phyloP scores from a whole-genome alignment of 345 rosid genomes.

The Euclidium syriacum region DNA sequence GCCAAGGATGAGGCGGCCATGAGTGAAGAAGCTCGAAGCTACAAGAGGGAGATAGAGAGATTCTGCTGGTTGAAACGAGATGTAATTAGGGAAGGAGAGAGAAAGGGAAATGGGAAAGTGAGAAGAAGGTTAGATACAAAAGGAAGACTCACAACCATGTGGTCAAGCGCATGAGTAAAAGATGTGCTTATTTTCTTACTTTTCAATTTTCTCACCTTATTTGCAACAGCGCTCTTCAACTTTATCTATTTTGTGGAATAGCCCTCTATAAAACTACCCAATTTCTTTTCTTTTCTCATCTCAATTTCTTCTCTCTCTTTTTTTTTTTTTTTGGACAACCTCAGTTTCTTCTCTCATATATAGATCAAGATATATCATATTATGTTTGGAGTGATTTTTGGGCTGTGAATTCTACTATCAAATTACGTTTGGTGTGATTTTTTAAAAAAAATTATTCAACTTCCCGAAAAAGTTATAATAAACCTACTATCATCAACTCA shows the following conservation, averaged over 20 bases:
- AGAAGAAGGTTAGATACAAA: constrained; percentile 22
- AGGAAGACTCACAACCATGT: constrained; percentile 13
- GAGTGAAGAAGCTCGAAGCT: constrained; percentile 28
- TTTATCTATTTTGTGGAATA: not conserved
- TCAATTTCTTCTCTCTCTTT: too few species aligned
- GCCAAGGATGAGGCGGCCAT: constrained; percentile 26
- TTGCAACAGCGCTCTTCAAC: not conserved
- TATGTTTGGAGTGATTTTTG: too few species aligned
- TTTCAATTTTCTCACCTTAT: not conserved
- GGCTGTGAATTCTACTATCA: too few species aligned
- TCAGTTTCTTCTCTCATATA: too few species aligned
- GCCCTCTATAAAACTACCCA: not conserved
- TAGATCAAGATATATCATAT: too few species aligned
- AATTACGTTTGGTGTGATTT: too few species aligned
- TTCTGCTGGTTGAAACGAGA: constrained; percentile 1
- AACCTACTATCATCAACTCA: too few species aligned
- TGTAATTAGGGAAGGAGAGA: constrained; percentile 5
- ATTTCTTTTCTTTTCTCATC: too few species aligned
- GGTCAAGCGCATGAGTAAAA: constrained; percentile 21
- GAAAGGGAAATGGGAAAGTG: constrained; percentile 19
- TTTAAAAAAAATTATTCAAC: too few species aligned
- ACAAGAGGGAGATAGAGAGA: not conserved
- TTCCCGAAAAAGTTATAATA: too few species aligned
- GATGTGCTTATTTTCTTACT: not conserved
- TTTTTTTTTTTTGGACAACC: too few species aligned